Conservation (phyloP, 2,329 filamentous ascomycete genomes). For the Diaporthe aspalathi region DNA sequence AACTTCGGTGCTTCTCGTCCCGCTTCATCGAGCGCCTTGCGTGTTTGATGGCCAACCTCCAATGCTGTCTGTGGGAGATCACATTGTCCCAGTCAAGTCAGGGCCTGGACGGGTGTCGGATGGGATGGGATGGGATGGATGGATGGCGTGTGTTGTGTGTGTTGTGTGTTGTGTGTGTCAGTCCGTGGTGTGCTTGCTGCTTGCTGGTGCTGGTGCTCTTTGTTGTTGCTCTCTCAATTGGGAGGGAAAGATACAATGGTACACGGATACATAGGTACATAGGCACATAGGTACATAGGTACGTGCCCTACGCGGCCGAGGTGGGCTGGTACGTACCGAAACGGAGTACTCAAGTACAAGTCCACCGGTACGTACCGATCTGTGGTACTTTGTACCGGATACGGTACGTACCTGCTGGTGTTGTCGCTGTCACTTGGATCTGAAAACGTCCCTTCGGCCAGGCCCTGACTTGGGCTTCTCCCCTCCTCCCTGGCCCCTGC, state of each 20-base stretch:
- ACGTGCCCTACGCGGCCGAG: slow-evolving; percentile 36
- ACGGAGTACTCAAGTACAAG: slow-evolving; percentile 39
- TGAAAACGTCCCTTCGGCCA: slow-evolving; percentile 30
- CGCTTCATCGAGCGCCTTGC: slow-evolving; percentile 15
- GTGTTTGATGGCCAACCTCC: slow-evolving; percentile 26
- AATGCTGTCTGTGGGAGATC: slow-evolving; percentile 22
- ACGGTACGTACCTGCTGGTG: slow-evolving; percentile 20
- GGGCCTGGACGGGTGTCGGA: slow-evolving; percentile 12
- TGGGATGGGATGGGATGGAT: slow-evolving; percentile 16
- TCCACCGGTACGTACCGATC: slow-evolving; percentile 34
- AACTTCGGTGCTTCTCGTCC: slow-evolving; percentile 22
- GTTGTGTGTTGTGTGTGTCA: too few relatives aligned
- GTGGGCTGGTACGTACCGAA: slow-evolving; percentile 39
- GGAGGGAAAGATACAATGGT: neutral
- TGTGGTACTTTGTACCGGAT: slow-evolving; percentile 21
- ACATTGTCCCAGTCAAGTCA: slow-evolving; percentile 30
- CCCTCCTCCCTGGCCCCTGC: slow-evolving; percentile 29
- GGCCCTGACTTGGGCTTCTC: slow-evolving; percentile 30
- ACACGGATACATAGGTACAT: slow-evolving; percentile 27
- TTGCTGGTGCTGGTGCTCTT: slow-evolving; percentile 1
- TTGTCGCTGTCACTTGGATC: slow-evolving; percentile 20
- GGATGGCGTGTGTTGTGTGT: neutral
- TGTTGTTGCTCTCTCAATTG: slow-evolving; percentile 10
- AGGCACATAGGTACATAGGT: slow-evolving; percentile 40
- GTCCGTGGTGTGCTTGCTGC: too few relatives aligned